phyloP scores from a whole-genome alignment of 768 basidiomycete genomes.

The Suillus americanus region DNA sequence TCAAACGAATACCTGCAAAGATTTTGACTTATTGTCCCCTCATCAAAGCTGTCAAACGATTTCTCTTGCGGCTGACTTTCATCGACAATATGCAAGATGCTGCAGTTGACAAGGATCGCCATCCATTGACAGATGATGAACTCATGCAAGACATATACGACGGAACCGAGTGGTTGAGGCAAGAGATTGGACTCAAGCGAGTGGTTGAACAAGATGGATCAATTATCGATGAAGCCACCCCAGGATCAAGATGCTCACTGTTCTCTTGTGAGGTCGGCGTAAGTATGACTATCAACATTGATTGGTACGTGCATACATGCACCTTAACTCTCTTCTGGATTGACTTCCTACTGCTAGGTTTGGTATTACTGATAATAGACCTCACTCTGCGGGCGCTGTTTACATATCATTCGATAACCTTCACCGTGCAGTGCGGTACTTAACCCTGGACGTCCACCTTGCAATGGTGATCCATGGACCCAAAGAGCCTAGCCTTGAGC shows the following conservation, averaged over 20 bases:
- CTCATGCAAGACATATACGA: conserved; percentile 4
- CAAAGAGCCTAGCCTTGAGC: conserved; percentile 24
- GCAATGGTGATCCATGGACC: conserved; percentile 37
- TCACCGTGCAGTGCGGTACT: conserved; percentile 32
- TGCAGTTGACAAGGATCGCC: too few species aligned
- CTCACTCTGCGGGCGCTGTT: background rate
- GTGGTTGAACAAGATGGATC: background rate
- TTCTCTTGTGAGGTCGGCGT: background rate
- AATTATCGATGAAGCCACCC: background rate
- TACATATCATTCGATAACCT: conserved; percentile 26
- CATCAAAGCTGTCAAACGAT: too few species aligned
- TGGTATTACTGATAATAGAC: conserved; percentile 5
- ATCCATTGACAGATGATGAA: background rate
- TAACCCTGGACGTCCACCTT: conserved; percentile 36
- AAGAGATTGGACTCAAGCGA: too few species aligned
- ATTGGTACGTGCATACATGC: too few species aligned
- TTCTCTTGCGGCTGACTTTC: too few species aligned
- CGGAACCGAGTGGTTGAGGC: background rate
- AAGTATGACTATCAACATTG: too few species aligned
- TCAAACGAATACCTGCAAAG: too few species aligned
- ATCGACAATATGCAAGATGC: too few species aligned
- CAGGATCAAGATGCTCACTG: background rate
- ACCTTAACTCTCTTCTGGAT: background rate
- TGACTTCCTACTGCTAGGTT: background rate
- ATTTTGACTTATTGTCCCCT: too few species aligned